Base-by-base conservation (phyloP, 768 basidiomycete species). In the Pilatotrama ljubarskyi region DNA sequence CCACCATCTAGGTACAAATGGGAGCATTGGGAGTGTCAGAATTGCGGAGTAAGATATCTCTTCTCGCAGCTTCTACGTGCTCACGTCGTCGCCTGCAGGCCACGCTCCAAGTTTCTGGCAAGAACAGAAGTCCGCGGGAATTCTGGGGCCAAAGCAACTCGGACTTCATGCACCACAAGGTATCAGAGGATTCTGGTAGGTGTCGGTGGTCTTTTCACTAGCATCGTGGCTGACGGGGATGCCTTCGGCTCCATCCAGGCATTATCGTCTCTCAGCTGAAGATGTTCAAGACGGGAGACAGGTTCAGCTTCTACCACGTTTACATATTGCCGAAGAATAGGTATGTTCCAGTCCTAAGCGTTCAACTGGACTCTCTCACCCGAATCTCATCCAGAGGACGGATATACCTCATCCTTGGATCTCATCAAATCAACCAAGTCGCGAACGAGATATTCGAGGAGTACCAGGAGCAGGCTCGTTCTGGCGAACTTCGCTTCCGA, bases 1-100 rank as follows among this genome's bases (percentile, higher is more conserved):
- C 22, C 6, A 14, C 20, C 1, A 5, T 18, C 3, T 41, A 92
- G 91, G 64, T 85, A 70, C 52, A 87, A 86, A 71, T 91, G 90
- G 90, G 82, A 89, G 68, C 68, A 79, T 49, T 91, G 88, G 83
- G 81, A 88, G 69, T 93, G 91, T 66, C 71, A 76, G 32, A 66
- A 77, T 56, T 93, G 90, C 68, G 66, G 76, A 17, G 90, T 90
- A 71, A 52, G 75, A 58, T 18, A 0, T 44, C 3, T 13, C 5
- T 18, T 15, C 3, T 6, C 14, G 5, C 14, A 15, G 9, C 43
- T 9, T 13, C 18, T 20, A 7, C 7, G 5, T 14, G 17, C 25
- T 38, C 46, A 48, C 14, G 43, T 40, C 41, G 26, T 48, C 22
- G 32, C 5, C 15, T 13, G 24, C 47, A 64, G 65, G 58, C 51